phyloP scores from a whole-genome alignment of 2,329 filamentous ascomycete genomes.

The Ophiocordyceps sinensis region DNA sequence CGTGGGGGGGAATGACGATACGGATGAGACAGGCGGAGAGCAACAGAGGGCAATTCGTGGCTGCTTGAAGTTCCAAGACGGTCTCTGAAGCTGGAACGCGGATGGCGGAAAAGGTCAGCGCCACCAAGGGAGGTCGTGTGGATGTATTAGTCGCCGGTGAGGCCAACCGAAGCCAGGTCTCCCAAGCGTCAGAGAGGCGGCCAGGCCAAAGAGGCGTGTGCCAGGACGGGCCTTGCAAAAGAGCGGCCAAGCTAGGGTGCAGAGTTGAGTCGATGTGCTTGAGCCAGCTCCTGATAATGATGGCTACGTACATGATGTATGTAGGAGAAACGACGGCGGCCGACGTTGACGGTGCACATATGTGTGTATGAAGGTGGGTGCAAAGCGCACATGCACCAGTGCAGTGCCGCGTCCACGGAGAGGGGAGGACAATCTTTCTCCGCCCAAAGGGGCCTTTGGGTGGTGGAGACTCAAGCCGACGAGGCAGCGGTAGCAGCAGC shows the following conservation, averaged over 20 bases:
- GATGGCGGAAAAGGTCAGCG: neutral
- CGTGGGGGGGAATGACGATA: neutral
- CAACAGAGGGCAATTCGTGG: neutral
- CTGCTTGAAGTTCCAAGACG: neutral
- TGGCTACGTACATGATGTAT: too few relatives aligned
- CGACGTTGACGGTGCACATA: conserved; percentile 2
- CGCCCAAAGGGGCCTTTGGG: neutral
- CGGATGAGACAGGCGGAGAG: neutral
- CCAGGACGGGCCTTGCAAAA: too few relatives aligned
- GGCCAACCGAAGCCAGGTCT: neutral
- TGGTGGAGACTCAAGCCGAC: neutral
- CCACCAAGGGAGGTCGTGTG: neutral
- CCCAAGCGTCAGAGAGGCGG: neutral
- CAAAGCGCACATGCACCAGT: too few relatives aligned
- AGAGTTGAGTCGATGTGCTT: too few relatives aligned
- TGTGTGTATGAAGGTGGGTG: conserved; percentile 1
- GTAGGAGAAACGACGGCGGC: neutral
- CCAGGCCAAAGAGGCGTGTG: neutral
- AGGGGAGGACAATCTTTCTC: neutral
- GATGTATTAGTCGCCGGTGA: neutral
- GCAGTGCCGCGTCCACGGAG: too few relatives aligned
- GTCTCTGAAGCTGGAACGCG: neutral
- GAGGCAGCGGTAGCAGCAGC: neutral
- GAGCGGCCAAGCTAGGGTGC: too few relatives aligned
- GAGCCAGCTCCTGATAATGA: too few relatives aligned